Base-by-base conservation (phyloP, 495 filamentous ascomycete genomes). In the Aspergillus sparsus region DNA sequence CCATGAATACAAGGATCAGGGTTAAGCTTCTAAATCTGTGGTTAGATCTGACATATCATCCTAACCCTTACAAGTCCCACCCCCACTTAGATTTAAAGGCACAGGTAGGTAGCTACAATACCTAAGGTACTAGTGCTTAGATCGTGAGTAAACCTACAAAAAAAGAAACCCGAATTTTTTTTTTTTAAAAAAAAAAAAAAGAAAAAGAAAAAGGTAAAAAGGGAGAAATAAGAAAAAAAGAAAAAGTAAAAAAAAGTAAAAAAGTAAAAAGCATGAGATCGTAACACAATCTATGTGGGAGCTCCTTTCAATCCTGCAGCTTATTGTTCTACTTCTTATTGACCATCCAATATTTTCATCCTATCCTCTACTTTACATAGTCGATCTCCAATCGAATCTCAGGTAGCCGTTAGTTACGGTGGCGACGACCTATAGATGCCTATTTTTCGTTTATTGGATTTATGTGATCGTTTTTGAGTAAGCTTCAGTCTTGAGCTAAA, bases 131-230 rank as follows among this genome's bases (percentile, higher is more conserved):
- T 47, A 47, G 44, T 21, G 44, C 27, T 21, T 47, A 47, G 44
- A 47, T 21, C 18, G 18, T n/a, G 13, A 15, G 27, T 21, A 16
- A 18, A 21, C n/a, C 37, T 41, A 41, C 11, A 8, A 41, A 41
- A 13, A 41, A 41, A 41, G n/a, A n/a, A 41, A 41, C 4, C 8
- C 7, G n/a, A 41, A 41, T 6, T n/a, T n/a, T n/a, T n/a, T n/a
- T n/a, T n/a, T n/a, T n/a, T 41, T 41, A n/a, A 16, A 47, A 47
- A 47, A 51, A 45, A 49, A 63, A 5, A 31, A 50, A 52, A 47
- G 37, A 37, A 31, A 49, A 49, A n/a, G 33, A 27, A 54, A 58
- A 33, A 47, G 53, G 31, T 32, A 32, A 58, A 44, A 49, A 9
- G 3, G n/a, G 10, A 21, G 18, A 27, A 49, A 12, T 15, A 49